A percentile compares a stretch with the other conserved stretches of the same genome.
Conservation (phyloP, 192 early-diverging fungal species). For the Funneliformis geosporum region DNA sequence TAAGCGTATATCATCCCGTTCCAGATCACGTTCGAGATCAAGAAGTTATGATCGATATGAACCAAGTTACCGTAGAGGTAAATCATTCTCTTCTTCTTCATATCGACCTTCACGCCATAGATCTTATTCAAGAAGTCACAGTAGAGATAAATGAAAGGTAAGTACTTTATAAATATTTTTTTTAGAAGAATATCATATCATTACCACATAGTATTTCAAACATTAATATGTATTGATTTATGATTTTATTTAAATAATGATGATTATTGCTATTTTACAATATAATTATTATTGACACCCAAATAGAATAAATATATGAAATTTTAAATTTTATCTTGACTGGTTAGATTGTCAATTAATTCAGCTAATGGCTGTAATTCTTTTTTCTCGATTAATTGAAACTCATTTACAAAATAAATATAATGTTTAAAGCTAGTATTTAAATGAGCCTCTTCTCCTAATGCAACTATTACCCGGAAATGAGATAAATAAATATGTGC, state of each 20-base stretch:
- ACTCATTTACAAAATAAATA: constrained; percentile 86
- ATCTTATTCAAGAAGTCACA: background rate
- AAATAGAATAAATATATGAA: background rate
- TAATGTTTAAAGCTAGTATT: constrained; percentile 97
- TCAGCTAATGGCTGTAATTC: constrained; percentile 78
- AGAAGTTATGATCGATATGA: background rate
- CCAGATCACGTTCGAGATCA: background rate
- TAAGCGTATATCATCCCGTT: background rate
- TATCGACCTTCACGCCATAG: background rate
- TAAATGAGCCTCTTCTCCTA: constrained; percentile 85
- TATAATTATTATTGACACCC: too few relatives aligned
- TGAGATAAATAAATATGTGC: constrained; percentile 93
- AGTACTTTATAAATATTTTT: background rate
- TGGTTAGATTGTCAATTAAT: constrained; percentile 52
- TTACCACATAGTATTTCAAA: background rate
- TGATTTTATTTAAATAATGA: background rate
- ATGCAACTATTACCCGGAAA: constrained; percentile 68
- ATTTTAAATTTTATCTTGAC: constrained; percentile 5
- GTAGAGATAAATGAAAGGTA: background rate
- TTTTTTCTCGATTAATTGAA: constrained; percentile 82
- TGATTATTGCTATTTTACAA: too few relatives aligned
- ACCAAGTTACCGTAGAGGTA: background rate
- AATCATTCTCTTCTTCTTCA: background rate
- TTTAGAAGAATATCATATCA: background rate
- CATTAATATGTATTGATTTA: background rate